A percentile compares a stretch with the other conserved stretches of the same genome.
Evolutionary conservation across 257 asterid species (phyloP).

Genomic region (Gynochthodes officinalis): DNA sequence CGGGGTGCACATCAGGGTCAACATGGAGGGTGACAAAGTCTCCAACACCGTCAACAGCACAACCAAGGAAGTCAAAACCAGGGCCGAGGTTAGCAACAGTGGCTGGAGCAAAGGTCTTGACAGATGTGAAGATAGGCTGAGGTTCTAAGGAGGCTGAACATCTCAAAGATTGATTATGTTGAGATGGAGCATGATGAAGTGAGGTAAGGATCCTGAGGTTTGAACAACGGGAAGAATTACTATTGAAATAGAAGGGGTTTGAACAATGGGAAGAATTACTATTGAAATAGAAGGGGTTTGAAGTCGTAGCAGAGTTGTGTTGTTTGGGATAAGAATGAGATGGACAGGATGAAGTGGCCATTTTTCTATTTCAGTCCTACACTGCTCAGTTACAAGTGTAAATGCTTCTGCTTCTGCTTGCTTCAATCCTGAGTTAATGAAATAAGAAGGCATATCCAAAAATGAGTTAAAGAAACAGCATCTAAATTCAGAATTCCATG

Average conservation of each 20-base stretch:
- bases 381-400: too few species aligned
- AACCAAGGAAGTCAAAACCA: conserved; percentile 84
- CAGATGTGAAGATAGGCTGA: conserved; percentile 59
- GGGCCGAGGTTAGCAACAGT: conserved; percentile 87
- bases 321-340: neutral
- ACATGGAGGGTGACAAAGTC: conserved; percentile 56
- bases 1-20: conserved; percentile 62
- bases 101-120: conserved; percentile 80
- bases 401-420: neutral
- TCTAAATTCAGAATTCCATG: neutral
- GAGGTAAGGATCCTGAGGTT: neutral
- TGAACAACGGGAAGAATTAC: neutral
- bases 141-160: conserved; percentile 40
- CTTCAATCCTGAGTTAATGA: neutral
- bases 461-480: neutral
- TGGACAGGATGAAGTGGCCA: neutral
- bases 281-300: neutral
- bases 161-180: neutral
- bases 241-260: neutral
- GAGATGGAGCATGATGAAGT: neutral
- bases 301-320: neutral
- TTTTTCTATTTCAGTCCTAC: neutral
- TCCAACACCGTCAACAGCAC: conserved; percentile 87
- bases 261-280: neutral
- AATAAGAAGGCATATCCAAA: neutral